These are phyloP conservation scores for Rhizopogon vinicolor DNA, from an alignment of 768 basidiomycete species.

Conservation along the genomic window DNA sequence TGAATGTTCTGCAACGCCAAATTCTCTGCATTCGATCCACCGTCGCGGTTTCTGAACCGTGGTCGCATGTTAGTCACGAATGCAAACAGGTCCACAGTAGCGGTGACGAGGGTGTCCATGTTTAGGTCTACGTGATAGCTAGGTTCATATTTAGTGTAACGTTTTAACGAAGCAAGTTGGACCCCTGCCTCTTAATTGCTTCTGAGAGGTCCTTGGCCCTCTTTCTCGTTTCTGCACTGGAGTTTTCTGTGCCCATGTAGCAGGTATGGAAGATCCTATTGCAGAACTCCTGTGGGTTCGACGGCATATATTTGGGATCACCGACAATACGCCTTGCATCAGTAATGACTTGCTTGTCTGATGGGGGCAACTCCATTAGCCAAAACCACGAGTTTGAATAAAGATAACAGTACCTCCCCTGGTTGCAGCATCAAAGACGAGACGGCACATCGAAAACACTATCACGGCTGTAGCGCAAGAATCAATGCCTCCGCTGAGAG, in stretches of 20 bases:
- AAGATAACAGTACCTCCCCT: conserved; percentile 53
- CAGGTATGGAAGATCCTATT: conserved; percentile 92
- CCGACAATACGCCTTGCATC: conserved; percentile 90
- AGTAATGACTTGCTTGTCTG: conserved; percentile 80
- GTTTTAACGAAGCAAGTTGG: not conserved
- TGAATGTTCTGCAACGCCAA: conserved; percentile 97
- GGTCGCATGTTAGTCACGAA: conserved; percentile 74
- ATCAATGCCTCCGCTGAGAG: conserved; percentile 94
- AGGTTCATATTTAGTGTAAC: not conserved
- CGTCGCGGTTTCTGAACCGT: conserved; percentile 73
- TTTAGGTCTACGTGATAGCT: conserved; percentile 95
- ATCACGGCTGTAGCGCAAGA: conserved; percentile 97
- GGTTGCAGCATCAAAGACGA: conserved; percentile 76
- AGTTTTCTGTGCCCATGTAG: conserved; percentile 99
- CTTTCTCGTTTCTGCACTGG: conserved; percentile 76
- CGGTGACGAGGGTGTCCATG: conserved; percentile 89
- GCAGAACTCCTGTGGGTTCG: conserved; percentile 84
- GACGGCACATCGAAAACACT: conserved; percentile 92
- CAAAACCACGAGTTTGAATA: not conserved
- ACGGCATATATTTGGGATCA: conserved; percentile 81
- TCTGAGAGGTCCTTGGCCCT: conserved; percentile 84
- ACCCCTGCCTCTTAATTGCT: conserved; percentile 80
- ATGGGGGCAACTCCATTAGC: not conserved
- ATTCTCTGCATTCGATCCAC: conserved; percentile 86
- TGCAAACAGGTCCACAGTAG: conserved; percentile 77